phyloP scores from a whole-genome alignment of 2,329 filamentous ascomycete species.

The Ploettnerulaceae sp. region DNA sequence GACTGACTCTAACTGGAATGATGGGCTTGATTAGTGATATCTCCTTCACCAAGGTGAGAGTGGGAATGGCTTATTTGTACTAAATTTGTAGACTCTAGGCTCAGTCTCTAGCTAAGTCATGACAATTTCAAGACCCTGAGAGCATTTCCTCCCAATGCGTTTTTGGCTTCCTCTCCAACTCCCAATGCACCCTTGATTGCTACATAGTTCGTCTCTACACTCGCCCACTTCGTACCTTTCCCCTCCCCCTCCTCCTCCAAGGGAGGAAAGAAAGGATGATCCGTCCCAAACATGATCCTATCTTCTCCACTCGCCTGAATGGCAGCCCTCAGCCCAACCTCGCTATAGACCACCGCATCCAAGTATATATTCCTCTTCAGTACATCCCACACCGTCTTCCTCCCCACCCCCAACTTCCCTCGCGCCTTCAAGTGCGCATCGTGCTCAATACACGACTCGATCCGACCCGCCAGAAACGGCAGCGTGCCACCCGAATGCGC shows the following conservation, averaged over 20 bases:
- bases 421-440: constrained; percentile 68
- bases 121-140: constrained; percentile 43
- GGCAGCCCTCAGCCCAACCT: constrained; percentile 67
- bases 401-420: constrained; percentile 46
- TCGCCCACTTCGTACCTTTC: constrained; percentile 70
- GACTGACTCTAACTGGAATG: no score
- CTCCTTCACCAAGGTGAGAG: background rate
- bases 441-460: constrained; percentile 82
- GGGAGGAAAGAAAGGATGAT: constrained; percentile 83
- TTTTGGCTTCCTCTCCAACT: constrained; percentile 43
- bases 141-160: constrained; percentile 57
- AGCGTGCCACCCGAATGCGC: constrained; percentile 87
- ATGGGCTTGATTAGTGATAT: no score
- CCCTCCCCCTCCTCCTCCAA: constrained; percentile 57
- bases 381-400: constrained; percentile 58
- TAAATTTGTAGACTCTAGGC: background rate
- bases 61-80: background rate
- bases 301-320: constrained; percentile 64
- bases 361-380: constrained; percentile 75
- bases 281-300: constrained; percentile 74
- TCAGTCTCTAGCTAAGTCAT: constrained; percentile 5
- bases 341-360: constrained; percentile 80
- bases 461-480: constrained; percentile 81
- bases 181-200: constrained; percentile 52
- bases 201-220: constrained; percentile 54